These are phyloP conservation scores for Fagopyrum esculentum DNA, from an alignment of 148 eudicot genomes.

Conservation along the genomic window DNA sequence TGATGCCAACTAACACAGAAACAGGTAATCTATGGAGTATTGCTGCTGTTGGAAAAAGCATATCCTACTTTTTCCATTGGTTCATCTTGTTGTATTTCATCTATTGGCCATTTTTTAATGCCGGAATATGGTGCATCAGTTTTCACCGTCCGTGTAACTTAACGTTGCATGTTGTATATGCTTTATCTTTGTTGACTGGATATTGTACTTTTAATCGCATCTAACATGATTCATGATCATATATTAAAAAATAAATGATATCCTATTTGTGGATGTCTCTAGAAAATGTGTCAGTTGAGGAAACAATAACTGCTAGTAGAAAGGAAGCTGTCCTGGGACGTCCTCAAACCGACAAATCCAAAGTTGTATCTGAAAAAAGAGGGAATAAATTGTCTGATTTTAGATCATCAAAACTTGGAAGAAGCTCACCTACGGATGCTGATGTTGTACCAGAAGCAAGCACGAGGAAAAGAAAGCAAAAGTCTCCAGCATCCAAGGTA, in stretches of 20 bases:
- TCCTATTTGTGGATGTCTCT: not conserved
- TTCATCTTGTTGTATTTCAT: not conserved
- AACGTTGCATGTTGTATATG: not conserved
- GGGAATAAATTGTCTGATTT: conserved; percentile 35
- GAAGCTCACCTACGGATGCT: conserved; percentile 30
- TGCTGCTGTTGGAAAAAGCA: not conserved
- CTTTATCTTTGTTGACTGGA: not conserved
- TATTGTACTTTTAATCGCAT: not conserved
- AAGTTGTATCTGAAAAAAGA: conserved; percentile 25
- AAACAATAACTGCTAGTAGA: conserved; percentile 35
- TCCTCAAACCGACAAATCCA: conserved; percentile 4
- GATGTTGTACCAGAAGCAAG: conserved; percentile 31
- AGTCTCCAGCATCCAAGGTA: conserved; percentile 47
- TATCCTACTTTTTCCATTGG: not conserved
- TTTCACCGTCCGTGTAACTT: not conserved
- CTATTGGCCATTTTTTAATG: no score
- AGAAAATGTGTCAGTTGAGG: conserved; percentile 27
- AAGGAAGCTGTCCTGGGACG: conserved; percentile 24
- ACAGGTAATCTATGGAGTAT: conserved; percentile 35
- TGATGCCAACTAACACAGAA: conserved; percentile 73
- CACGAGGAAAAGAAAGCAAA: conserved; percentile 46
- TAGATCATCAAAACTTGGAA: conserved; percentile 46
- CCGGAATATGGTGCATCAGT: not conserved
- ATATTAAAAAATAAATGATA: not conserved
- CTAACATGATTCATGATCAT: not conserved